Evolutionary conservation across 2,329 filamentous ascomycete genomes (phyloP), one percentile per base, ranked within the genome.

Genomic region (Cladosporium sp.): DNA sequence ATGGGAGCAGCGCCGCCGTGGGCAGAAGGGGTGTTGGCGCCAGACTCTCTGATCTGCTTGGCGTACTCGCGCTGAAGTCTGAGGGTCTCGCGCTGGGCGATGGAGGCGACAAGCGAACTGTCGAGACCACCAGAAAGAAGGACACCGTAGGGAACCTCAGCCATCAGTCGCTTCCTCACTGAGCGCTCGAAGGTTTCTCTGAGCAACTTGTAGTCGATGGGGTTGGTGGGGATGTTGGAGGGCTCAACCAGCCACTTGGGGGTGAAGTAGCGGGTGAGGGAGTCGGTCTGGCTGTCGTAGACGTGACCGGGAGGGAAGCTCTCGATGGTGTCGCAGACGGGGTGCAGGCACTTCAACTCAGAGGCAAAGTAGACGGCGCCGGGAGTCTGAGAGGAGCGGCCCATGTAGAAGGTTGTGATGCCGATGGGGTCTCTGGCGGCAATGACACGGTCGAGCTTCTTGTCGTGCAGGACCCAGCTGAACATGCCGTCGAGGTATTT

Each of bases 401-500:
- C 95, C 80, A 97, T 91, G 84, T 99, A 99, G 79, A 99, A 93
- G 69, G 92, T 97, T 71, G 93, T 98, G 79, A 99, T 89, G 73
- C 95, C 95, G 74, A 99, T 97, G 40, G 95, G 95, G 79, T 99
- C 95, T 77, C 95, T 89, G 65, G 95, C 95, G 66, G 95, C 95
- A 76, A 99, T 88, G 69, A 93, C 91, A 72, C 95, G 90, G 84
- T 99, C 91, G 79, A 93, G 88, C 72, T 88, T 89, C 86, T 96
- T 97, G 84, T 99, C 95, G 81, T 97, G 97, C 62, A 99, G 87
- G 65, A 99, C 93, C 83, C 96, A 99, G 18, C 94, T 97, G 86
- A 99, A 99, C 95, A 99, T 99, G 83, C 95, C 95, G 79, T 99
- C 95, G 72, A 99, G 88, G 80, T 92, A 85, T 81, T 94, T 95